Percentiles rank a stretch among this genome's conserved stretches.
These are phyloP conservation scores for Termitomyces sp. DNA, from an alignment of 768 basidiomycete genomes.

Conservation along the genomic window DNA sequence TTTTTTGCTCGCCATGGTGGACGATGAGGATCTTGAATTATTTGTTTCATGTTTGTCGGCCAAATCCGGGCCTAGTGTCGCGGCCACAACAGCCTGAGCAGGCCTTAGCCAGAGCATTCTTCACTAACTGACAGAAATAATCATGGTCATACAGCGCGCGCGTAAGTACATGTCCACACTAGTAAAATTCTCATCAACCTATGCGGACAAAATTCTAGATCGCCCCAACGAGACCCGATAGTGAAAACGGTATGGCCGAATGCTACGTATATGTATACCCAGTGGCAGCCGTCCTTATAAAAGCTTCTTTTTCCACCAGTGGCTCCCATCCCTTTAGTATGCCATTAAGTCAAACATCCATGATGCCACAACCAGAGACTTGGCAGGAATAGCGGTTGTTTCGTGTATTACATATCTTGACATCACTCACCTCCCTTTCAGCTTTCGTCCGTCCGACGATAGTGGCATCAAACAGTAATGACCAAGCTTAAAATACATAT, in stretches of 20 bases:
- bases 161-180: not conserved
- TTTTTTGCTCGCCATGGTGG: conserved; percentile 70
- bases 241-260: too few relatives aligned
- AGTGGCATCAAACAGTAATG: not conserved
- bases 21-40: conserved; percentile 2
- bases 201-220: not conserved
- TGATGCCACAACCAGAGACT: too few relatives aligned
- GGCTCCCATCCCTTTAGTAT: not conserved
- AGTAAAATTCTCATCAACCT: not conserved
- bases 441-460: not conserved
- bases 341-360: not conserved
- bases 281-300: too few relatives aligned
- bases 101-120: too few relatives aligned
- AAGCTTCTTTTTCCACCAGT: not conserved
- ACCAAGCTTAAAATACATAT: too few relatives aligned
- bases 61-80: conserved; percentile 3
- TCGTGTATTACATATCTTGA: not conserved
- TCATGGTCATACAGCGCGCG: too few relatives aligned
- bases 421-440: not conserved
- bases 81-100: too few relatives aligned
- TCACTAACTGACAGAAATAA: too few relatives aligned
- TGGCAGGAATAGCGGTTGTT: not conserved
- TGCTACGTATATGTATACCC: too few relatives aligned
- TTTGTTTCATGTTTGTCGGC: conserved; percentile 19
- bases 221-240: not conserved